Evolutionary conservation across 2,329 filamentous ascomycete species (phyloP), one percentile per base, ranked within the genome.

Genomic region (Aspergillus ruber): DNA sequence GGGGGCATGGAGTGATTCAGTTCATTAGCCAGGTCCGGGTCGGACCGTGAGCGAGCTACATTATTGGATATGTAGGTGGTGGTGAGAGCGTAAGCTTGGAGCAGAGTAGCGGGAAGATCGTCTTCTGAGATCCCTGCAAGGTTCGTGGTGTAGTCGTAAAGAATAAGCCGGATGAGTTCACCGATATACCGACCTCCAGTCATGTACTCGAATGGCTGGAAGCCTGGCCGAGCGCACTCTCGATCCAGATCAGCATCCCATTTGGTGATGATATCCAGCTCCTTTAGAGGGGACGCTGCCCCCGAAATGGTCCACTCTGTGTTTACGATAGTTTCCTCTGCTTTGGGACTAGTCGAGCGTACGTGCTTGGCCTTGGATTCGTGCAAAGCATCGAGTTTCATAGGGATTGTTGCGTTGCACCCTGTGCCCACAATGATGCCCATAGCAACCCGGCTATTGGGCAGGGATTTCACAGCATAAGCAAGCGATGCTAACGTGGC

Each of bases 161-260:
- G 74, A 51, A 87, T 81, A 47, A 90, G 73, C 21, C 86, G 81
- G 20, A 85, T 83, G 9, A 90, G 78, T 66, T 90, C 86, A 44
- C 86, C 86, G 3, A 90, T 75, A 61, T 90, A 90, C 36, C 86
- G 76, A 2, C 86, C 86, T 2, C 86, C 81, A 0, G 86, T 90
- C 84, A 91, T 88, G 67, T 90, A 91, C 62, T 93, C 88, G 17
- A 91, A 79, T 0, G 87, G 86, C 55, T 91, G 87, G 57, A 91
- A 90, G 0, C 87, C 86, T 0, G 87, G 85, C 6, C 73, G 74
- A 56, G 88, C 83, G 56, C 83, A 84, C 41, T 82, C 78, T 4
- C 68, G 67, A 56, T 90, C 86, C 5, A 93, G 74, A 49, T 76
- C 69, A 8, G 73, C 68, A 58, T 93, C 88, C 87, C 87, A 91